A percentile compares a stretch with the other conserved stretches of the same genome.
Conservation (phyloP, 345 rosid genomes). For the Rhodamnia rubescens region DNA sequence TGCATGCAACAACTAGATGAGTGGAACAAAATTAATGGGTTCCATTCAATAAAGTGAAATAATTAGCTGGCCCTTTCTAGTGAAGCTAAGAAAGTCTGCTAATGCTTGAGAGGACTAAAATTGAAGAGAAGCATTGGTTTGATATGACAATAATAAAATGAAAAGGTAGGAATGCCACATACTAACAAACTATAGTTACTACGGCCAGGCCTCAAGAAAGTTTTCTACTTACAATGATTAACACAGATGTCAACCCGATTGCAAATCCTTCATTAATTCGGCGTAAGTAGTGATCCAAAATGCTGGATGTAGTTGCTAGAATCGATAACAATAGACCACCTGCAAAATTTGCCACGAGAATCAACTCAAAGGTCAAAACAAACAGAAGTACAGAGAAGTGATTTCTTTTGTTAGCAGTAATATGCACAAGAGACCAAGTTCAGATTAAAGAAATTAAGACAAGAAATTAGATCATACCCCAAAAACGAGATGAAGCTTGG, state of each 20-base stretch:
- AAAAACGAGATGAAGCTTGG: slow-evolving; percentile 94
- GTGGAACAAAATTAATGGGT: not conserved
- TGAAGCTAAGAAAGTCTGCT: not conserved
- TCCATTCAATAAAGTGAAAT: not conserved
- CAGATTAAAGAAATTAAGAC: not conserved
- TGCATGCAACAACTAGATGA: not conserved
- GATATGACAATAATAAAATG: not conserved
- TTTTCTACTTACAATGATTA: slow-evolving; percentile 60
- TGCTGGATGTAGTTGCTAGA: slow-evolving; percentile 75
- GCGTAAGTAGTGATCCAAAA: slow-evolving; percentile 79
- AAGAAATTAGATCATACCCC: slow-evolving; percentile 44
- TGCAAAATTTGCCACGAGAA: slow-evolving; percentile 14
- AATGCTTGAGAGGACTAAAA: not conserved
- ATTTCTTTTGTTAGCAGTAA: not conserved
- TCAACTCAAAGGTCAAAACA: not conserved
- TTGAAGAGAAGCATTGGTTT: not conserved
- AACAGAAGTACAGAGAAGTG: not conserved
- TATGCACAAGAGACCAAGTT: not conserved
- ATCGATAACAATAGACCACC: slow-evolving; percentile 78
- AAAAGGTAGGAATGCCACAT: not conserved
- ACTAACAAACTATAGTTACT: not conserved
- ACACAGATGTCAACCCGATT: slow-evolving; percentile 80
- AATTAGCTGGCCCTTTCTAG: not conserved
- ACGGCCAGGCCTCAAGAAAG: not conserved
- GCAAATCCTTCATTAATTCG: slow-evolving; percentile 70